Percentiles rank a stretch among this genome's conserved stretches.
Evolutionary conservation across 768 basidiomycete species (phyloP).

Genomic region (Mycena capillaripes): DNA sequence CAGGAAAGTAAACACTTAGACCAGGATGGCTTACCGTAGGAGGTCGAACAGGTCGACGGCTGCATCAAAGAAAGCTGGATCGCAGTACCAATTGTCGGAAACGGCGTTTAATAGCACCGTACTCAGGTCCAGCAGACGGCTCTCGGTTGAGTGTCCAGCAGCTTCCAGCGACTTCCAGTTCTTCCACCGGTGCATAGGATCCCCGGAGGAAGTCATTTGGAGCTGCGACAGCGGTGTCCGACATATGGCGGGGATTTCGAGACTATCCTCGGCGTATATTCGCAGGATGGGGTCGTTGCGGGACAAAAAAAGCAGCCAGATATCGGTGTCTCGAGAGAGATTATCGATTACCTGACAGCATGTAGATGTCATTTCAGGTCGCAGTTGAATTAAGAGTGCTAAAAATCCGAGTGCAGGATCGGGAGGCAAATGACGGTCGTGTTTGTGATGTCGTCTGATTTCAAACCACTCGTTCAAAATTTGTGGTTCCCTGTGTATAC

Average conservation of each 20-base stretch:
- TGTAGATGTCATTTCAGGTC: background rate
- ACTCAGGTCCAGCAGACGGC: background rate
- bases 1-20: no score
- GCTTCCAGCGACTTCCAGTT: background rate
- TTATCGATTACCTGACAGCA: background rate
- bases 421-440: background rate
- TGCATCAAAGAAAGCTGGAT: slow-evolving; percentile 11
- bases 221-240: background rate
- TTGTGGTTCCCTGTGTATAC: background rate
- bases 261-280: background rate
- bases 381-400: slow-evolving; percentile 6
- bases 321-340: background rate
- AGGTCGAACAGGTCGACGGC: slow-evolving; percentile 15
- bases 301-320: background rate
- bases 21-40: background rate
- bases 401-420: background rate
- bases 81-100: background rate
- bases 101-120: background rate
- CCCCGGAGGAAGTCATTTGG: background rate
- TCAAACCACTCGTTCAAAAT: background rate
- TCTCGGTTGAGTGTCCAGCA: background rate
- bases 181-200: slow-evolving; percentile 1
- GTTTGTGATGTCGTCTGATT: background rate
- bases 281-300: slow-evolving; percentile 12
- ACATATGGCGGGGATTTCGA: background rate